These are phyloP conservation scores for Citrus mangshanensis DNA, from an alignment of 345 rosid genomes.

Conservation along the genomic window DNA sequence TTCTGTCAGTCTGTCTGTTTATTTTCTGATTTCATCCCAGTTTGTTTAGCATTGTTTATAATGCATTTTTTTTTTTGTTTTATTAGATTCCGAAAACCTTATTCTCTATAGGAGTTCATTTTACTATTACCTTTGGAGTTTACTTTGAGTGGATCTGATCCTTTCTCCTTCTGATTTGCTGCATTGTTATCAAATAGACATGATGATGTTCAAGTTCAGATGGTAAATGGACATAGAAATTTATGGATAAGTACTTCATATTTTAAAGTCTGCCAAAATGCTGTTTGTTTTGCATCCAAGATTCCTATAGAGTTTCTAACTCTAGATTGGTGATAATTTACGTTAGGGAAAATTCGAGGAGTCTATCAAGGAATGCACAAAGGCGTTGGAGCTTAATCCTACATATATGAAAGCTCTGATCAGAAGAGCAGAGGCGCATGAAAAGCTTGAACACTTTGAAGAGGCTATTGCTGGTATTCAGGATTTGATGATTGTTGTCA, in stretches of 20 bases:
- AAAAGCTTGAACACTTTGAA: slow-evolving; percentile 85
- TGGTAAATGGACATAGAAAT: background rate
- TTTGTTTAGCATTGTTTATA: background rate
- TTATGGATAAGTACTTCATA: background rate
- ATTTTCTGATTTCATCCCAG: background rate
- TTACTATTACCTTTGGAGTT: background rate
- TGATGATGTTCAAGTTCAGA: background rate
- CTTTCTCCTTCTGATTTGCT: background rate
- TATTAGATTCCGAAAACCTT: background rate
- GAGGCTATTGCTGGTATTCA: slow-evolving; percentile 78
- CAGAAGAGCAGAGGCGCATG: slow-evolving; percentile 87
- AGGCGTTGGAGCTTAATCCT: slow-evolving; percentile 78
- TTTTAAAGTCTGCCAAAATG: background rate
- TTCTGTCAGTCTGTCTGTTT: background rate
- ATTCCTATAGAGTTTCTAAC: background rate
- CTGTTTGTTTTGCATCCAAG: background rate
- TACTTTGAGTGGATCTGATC: background rate
- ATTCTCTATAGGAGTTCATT: background rate
- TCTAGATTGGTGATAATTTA: background rate
- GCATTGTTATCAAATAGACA: background rate
- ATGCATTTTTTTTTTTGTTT: background rate
- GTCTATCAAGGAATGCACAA: slow-evolving; percentile 79
- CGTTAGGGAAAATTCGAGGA: slow-evolving; percentile 71
- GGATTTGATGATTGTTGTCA: background rate
- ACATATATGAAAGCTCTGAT: slow-evolving; percentile 65